A percentile compares a stretch with the other conserved stretches of the same genome.
Evolutionary conservation across 2,329 filamentous ascomycete genomes (phyloP).

Genomic region (Phoma sp.): DNA sequence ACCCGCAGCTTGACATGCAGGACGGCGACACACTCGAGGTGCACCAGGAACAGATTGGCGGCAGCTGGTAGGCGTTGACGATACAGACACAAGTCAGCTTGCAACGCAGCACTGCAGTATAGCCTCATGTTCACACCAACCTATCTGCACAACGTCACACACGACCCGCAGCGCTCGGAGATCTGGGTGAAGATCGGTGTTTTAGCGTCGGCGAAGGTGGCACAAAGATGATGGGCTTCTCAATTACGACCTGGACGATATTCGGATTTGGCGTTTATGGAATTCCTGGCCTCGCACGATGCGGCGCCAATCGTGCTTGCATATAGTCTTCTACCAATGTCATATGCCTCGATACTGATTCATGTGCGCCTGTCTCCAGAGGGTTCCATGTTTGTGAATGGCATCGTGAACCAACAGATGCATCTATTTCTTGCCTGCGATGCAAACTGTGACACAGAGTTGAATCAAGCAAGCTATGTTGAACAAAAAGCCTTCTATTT

Average conservation of each 20-base stretch:
- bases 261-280: constrained; percentile 39
- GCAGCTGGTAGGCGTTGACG: constrained; percentile 50
- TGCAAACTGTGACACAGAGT: too few species aligned
- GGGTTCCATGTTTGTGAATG: too few species aligned
- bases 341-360: constrained; percentile 16
- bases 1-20: constrained; percentile 83
- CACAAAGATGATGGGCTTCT: constrained; percentile 18
- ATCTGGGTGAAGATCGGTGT: constrained; percentile 19
- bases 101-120: constrained; percentile 3
- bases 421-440: too few species aligned
- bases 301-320: constrained; percentile 31
- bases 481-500: too few species aligned
- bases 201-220: constrained; percentile 28
- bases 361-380: too few species aligned
- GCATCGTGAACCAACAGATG: too few species aligned
- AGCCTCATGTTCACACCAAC: constrained; percentile 2
- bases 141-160: constrained; percentile 3
- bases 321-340: constrained; percentile 28
- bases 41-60: constrained; percentile 97
- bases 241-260: constrained; percentile 29
- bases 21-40: constrained; percentile 97
- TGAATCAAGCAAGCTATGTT: too few species aligned
- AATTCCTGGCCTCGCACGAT: constrained; percentile 27
- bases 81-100: constrained; percentile 6
- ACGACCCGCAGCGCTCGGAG: constrained; percentile 10